A percentile compares a stretch with the other conserved stretches of the same genome.
Evolutionary conservation across 2,329 filamentous ascomycete species (phyloP).

Genomic region (Trichophyton rubrum): DNA sequence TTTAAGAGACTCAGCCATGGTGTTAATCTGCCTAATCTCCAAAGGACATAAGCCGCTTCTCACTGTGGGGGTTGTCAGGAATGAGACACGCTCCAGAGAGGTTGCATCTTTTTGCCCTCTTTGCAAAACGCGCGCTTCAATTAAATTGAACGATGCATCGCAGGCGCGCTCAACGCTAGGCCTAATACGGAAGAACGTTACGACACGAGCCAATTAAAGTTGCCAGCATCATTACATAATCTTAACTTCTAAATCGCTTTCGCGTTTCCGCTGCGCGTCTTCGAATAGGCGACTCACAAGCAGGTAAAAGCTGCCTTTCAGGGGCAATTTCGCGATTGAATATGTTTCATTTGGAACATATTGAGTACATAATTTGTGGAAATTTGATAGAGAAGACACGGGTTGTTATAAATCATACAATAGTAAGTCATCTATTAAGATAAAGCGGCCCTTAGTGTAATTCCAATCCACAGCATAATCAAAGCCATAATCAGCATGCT

Average conservation of each 20-base stretch:
- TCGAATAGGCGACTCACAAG: not conserved
- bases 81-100: not conserved
- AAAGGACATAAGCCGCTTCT: conserved; percentile 17
- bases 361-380: too few species aligned
- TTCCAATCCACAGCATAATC: too few species aligned
- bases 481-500: too few species aligned
- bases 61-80: conserved; percentile 22
- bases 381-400: too few species aligned
- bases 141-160: conserved; percentile 1
- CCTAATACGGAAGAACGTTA: not conserved
- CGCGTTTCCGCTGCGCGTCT: not conserved
- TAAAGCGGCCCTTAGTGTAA: too few species aligned
- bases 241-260: not conserved
- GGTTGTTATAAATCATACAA: too few species aligned
- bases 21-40: not conserved
- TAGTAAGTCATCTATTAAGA: too few species aligned
- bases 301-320: not conserved
- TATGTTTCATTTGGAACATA: not conserved
- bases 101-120: conserved; percentile 12
- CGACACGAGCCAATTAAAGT: not conserved
- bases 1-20: conserved; percentile 11
- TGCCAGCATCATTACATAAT: not conserved
- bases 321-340: not conserved
- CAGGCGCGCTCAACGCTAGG: not conserved
- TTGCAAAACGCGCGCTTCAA: conserved; percentile 2